phyloP scores from a whole-genome alignment of 352 stramenopile species.

The Phytopythium chamaehyphon region DNA sequence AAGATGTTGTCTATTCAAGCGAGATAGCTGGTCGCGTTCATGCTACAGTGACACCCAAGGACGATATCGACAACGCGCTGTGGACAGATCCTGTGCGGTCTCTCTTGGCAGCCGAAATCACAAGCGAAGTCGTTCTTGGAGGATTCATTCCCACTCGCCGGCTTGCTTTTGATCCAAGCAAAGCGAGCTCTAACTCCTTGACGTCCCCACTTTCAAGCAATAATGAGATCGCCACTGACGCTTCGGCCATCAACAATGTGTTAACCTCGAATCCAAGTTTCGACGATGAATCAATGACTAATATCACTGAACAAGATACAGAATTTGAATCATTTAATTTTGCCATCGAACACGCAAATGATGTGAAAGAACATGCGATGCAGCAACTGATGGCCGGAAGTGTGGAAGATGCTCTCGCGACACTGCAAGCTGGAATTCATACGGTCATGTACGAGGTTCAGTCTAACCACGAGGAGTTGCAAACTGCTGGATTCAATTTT shows the following conservation, averaged over 20 bases:
- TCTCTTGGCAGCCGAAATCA: conserved; percentile 48
- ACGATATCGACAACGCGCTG: conserved; percentile 12
- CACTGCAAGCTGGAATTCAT: conserved; percentile 42
- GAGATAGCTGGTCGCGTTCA: conserved; percentile 38
- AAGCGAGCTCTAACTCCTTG: background rate
- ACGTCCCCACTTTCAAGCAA: too few species aligned
- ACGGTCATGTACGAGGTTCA: conserved; percentile 37
- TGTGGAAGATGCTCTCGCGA: conserved; percentile 33
- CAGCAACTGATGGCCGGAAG: conserved; percentile 15
- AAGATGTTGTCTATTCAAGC: conserved; percentile 17
- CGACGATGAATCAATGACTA: too few species aligned
- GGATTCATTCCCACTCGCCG: conserved; percentile 30
- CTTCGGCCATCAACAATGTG: background rate
- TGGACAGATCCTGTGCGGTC: conserved; percentile 48
- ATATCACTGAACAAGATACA: background rate
- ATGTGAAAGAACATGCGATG: conserved; percentile 15
- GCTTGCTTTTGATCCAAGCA: conserved; percentile 16
- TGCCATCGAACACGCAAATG: background rate
- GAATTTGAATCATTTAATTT: background rate
- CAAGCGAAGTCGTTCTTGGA: conserved; percentile 49
- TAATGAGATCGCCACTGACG: background rate
- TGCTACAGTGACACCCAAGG: conserved; percentile 11
- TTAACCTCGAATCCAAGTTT: background rate
- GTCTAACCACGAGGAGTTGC: conserved; percentile 25
- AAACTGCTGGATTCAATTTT: conserved; percentile 36